Evolutionary conservation across 106 monocot genomes (phyloP).

Genomic region (Triglochin maritima): DNA sequence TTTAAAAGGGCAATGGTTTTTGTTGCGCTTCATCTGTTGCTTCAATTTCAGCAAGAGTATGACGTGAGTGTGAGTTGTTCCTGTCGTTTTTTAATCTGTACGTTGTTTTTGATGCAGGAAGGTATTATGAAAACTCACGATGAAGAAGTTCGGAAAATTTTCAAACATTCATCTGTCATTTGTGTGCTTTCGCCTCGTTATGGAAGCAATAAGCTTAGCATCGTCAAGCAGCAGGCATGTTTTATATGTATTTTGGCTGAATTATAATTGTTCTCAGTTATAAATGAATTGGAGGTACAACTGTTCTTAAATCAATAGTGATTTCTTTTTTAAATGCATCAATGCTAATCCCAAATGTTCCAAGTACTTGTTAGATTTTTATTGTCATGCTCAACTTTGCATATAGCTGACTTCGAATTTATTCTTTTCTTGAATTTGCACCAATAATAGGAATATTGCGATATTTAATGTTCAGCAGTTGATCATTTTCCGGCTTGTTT

Average conservation of each 20-base stretch:
- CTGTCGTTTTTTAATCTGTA: background rate
- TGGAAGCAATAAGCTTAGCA: slow-evolving; percentile 23
- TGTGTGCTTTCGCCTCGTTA: slow-evolving; percentile 25
- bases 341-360: too few species aligned
- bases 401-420: too few species aligned
- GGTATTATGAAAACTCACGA: slow-evolving; percentile 27
- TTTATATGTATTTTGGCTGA: background rate
- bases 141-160: slow-evolving; percentile 20
- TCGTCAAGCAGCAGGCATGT: slow-evolving; percentile 26
- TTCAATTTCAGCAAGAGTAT: background rate
- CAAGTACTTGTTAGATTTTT: too few species aligned
- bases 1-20: slow-evolving; percentile 31
- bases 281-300: background rate
- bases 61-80: background rate
- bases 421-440: too few species aligned
- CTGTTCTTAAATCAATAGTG: too few species aligned
- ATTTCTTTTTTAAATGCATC: too few species aligned
- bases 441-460: too few species aligned
- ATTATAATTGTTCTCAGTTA: background rate
- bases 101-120: slow-evolving; percentile 6
- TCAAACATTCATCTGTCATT: slow-evolving; percentile 27
- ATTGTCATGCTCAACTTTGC: too few species aligned
- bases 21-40: background rate
- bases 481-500: too few species aligned
- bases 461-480: too few species aligned